These are phyloP conservation scores for Claviceps capensis DNA, from an alignment of 2,329 filamentous ascomycete species.

Conservation along the genomic window DNA sequence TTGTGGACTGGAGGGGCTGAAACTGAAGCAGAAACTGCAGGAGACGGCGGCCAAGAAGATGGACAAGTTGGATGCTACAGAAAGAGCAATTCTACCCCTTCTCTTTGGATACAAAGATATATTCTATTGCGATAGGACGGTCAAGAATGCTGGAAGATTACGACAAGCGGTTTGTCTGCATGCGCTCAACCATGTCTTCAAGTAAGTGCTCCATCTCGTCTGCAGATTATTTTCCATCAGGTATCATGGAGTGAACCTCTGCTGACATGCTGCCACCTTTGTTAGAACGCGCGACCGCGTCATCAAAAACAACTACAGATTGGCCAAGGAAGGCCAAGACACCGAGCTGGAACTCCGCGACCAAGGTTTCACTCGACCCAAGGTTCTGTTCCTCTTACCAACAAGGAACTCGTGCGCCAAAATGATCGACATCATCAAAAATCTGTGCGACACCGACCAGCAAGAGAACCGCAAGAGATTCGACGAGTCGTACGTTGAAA, in stretches of 20 bases:
- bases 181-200: constrained; percentile 82
- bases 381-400: constrained; percentile 79
- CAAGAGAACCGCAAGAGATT: constrained; percentile 94
- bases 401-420: constrained; percentile 76
- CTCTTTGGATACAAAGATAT: constrained; percentile 77
- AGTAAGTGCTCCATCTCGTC: constrained; percentile 32
- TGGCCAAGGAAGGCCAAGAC: constrained; percentile 51
- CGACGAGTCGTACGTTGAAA: constrained; percentile 63
- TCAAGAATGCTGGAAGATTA: constrained; percentile 53
- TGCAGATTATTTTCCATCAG: too few species aligned
- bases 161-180: constrained; percentile 68
- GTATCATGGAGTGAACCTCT: background rate
- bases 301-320: constrained; percentile 78
- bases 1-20: constrained; percentile 48
- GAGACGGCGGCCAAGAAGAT: constrained; percentile 39
- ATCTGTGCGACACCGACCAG: constrained; percentile 69
- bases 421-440: constrained; percentile 63
- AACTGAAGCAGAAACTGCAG: constrained; percentile 46
- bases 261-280: background rate
- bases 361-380: constrained; percentile 90
- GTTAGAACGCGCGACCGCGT: constrained; percentile 69
- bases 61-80: constrained; percentile 43
- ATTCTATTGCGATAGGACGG: constrained; percentile 58
- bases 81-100: constrained; percentile 53
- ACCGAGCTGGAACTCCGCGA: constrained; percentile 66